Evolutionary conservation across 2,329 filamentous ascomycete genomes (phyloP).

Genomic region (Fusarium phyllophilum): DNA sequence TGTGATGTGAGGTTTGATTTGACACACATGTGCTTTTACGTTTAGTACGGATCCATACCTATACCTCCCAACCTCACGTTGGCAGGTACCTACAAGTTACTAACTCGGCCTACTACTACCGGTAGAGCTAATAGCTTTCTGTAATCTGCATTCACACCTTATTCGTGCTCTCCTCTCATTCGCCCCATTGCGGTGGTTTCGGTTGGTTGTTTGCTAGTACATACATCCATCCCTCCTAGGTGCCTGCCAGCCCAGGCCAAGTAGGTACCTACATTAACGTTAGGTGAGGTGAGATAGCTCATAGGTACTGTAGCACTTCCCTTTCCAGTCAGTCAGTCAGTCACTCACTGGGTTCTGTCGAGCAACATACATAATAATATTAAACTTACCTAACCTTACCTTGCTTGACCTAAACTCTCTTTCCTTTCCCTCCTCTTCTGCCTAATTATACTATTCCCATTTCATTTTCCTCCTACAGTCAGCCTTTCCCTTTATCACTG

Average conservation of each 20-base stretch:
- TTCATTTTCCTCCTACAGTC: conserved; percentile 11
- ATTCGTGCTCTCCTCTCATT: conserved; percentile 32
- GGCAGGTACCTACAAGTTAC: background rate
- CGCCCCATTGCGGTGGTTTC: conserved; percentile 26
- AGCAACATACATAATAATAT: conserved; percentile 16
- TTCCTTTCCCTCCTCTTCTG: conserved; percentile 23
- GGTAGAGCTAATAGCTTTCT: conserved; percentile 15
- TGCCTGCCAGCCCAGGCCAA: background rate
- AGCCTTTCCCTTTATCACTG: conserved; percentile 3
- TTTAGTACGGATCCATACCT: conserved; percentile 4
- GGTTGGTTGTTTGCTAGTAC: conserved; percentile 36
- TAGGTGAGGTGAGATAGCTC: conserved; percentile 6
- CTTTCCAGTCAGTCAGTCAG: background rate
- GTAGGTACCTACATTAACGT: background rate
- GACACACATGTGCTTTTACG: conserved; percentile 21
- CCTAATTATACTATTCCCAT: conserved; percentile 12
- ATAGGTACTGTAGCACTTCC: conserved; percentile 29
- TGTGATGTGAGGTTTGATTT: conserved; percentile 9
- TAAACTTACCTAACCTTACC: conserved; percentile 27
- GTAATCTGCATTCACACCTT: conserved; percentile 30
- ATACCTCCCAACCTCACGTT: conserved; percentile 1
- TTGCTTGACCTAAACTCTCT: conserved; percentile 23
- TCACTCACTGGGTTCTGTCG: background rate
- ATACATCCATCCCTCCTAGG: conserved; percentile 7
- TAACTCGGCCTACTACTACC: background rate